Evolutionary conservation across 345 rosid species (phyloP).

Genomic region (Ceriops tagal): DNA sequence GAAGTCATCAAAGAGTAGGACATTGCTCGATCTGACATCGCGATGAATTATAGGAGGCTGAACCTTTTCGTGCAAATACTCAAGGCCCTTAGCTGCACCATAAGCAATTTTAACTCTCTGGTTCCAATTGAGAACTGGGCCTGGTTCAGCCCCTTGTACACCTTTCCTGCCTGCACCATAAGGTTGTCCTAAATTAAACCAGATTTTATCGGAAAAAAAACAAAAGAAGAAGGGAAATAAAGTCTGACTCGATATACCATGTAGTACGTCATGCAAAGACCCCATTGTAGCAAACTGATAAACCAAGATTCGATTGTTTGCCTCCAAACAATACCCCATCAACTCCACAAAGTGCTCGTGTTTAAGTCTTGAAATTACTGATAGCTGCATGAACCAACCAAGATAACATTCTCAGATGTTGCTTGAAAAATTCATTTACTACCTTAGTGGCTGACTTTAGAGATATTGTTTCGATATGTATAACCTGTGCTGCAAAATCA

Average conservation of each 20-base stretch:
- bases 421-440: neutral
- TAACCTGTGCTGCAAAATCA: conserved; percentile 83
- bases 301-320: conserved; percentile 66
- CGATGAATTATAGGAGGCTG: conserved; percentile 92
- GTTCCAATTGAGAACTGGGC: conserved; percentile 82
- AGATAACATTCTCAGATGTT: neutral
- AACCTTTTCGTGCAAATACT: conserved; percentile 87
- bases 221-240: neutral
- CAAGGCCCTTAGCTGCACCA: conserved; percentile 92
- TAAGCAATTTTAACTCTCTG: conserved; percentile 87
- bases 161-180: conserved; percentile 73
- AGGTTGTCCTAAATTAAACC: neutral
- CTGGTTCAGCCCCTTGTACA: conserved; percentile 93
- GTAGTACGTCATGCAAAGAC: conserved; percentile 88
- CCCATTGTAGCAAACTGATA: conserved; percentile 78
- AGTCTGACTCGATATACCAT: conserved; percentile 39
- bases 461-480: neutral
- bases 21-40: conserved; percentile 95
- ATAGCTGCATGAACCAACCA: conserved; percentile 44
- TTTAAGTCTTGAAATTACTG: conserved; percentile 83
- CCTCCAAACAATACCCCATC: conserved; percentile 77
- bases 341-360: conserved; percentile 80
- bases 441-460: neutral
- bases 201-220: neutral
- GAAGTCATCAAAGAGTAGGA: conserved; percentile 78